Conservation (phyloP, 305 asterid species). For the Stenogyne calaminthoides region DNA sequence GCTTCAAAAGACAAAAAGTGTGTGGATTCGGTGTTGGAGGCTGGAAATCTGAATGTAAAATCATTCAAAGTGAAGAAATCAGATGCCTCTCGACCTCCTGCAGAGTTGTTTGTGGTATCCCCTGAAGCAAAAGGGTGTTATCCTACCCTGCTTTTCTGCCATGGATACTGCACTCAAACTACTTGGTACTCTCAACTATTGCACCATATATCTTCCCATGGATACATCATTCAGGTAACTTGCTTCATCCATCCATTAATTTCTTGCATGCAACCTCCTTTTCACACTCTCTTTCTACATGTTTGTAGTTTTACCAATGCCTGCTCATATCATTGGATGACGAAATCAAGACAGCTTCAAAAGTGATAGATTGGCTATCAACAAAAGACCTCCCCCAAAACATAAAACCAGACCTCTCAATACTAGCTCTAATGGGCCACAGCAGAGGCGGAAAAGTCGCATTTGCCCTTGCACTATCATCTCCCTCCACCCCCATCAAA, state of each 20-base stretch:
- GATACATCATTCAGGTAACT: conserved; percentile 64
- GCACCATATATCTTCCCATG: conserved; percentile 63
- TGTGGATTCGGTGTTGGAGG: conserved; percentile 39
- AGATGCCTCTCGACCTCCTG: conserved; percentile 32
- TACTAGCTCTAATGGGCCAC: conserved; percentile 64
- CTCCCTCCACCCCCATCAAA: conserved; percentile 44
- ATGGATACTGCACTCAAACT: conserved; percentile 47
- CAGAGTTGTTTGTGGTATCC: conserved; percentile 41
- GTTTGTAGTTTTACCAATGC: conserved; percentile 39
- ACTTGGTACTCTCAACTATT: conserved; percentile 55
- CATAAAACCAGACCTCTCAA: conserved; percentile 47
- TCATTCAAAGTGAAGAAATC: conserved; percentile 43
- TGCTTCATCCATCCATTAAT: too few relatives aligned
- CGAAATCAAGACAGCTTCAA: conserved; percentile 47
- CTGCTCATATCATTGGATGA: conserved; percentile 40
- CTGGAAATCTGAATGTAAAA: conserved; percentile 42
- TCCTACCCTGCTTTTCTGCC: conserved; percentile 58
- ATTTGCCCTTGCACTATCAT: conserved; percentile 53
- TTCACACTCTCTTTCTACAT: not conserved
- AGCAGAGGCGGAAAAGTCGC: conserved; percentile 58
- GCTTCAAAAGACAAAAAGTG: not conserved
- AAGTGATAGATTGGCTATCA: conserved; percentile 56
- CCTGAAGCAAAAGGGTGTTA: conserved; percentile 55
- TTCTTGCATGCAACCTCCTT: too few relatives aligned
- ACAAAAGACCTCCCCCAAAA: conserved; percentile 52